A percentile compares a stretch with the other conserved stretches of the same genome.
These are phyloP conservation scores for Penicillium parvum DNA, from an alignment of 495 filamentous ascomycete species.

Conservation along the genomic window DNA sequence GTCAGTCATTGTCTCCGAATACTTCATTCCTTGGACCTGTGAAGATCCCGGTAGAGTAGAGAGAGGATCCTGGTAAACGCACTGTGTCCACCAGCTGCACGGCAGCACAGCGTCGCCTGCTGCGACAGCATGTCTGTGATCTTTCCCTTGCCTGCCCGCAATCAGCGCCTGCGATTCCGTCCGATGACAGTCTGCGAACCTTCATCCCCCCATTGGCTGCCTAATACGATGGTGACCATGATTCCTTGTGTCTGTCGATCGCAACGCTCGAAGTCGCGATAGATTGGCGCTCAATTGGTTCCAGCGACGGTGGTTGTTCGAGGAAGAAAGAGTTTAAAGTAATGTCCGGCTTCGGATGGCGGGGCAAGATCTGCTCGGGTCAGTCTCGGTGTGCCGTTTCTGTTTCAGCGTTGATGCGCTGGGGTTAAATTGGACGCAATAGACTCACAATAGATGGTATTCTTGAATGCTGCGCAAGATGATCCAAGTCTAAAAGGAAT, in stretches of 20 bases:
- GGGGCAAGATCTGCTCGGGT: conserved; percentile 18
- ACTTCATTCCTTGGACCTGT: neutral
- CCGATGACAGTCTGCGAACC: conserved; percentile 26
- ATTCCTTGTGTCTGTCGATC: conserved; percentile 9
- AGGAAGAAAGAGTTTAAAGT: conserved; percentile 22
- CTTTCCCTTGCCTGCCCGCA: conserved; percentile 58
- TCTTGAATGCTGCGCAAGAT: no score
- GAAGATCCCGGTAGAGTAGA: neutral
- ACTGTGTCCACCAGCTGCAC: conserved; percentile 68
- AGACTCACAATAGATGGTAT: conserved; percentile 1
- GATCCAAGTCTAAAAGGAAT: neutral
- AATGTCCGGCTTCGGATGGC: conserved; percentile 23
- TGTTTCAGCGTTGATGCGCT: no score
- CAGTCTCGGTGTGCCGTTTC: conserved; percentile 18
- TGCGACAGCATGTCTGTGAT: conserved; percentile 63
- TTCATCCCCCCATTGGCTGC: conserved; percentile 68
- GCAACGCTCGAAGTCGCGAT: conserved; percentile 5
- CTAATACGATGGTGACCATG: conserved; percentile 61
- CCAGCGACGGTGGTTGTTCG: conserved; percentile 17
- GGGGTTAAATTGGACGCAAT: neutral
- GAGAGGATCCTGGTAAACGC: conserved; percentile 18
- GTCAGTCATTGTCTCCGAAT: conserved; percentile 5
- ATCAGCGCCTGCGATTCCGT: neutral
- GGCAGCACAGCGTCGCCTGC: conserved; percentile 52
- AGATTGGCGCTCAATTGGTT: conserved; percentile 13